Conservation (phyloP, 2,329 filamentous ascomycete genomes). For the Periconia digitata region DNA sequence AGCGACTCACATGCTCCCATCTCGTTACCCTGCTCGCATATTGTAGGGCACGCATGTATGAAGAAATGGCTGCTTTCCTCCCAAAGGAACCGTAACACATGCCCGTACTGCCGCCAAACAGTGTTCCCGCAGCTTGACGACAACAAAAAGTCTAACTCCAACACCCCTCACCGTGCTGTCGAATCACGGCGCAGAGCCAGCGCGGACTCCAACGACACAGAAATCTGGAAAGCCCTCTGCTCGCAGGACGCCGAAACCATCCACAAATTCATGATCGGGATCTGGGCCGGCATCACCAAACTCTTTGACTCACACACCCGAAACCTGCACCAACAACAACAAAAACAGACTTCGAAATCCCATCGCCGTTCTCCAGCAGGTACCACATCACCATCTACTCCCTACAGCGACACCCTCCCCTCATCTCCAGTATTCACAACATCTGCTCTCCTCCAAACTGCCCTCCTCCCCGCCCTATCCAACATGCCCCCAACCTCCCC, state of each 20-base stretch:
- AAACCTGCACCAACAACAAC: slow-evolving; percentile 3
- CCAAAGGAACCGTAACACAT: slow-evolving; percentile 25
- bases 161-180: neutral
- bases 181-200: neutral
- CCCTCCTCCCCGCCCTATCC: slow-evolving; percentile 24
- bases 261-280: slow-evolving; percentile 17
- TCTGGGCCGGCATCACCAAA: slow-evolving; percentile 15
- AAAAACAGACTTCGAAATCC: neutral
- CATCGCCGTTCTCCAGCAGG: neutral
- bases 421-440: slow-evolving; percentile 19
- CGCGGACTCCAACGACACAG: slow-evolving; percentile 21
- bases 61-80: slow-evolving; percentile 28
- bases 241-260: slow-evolving; percentile 22
- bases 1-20: slow-evolving; percentile 27
- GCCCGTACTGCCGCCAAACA: slow-evolving; percentile 29
- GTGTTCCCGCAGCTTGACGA: slow-evolving; percentile 10
- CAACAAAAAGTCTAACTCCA: neutral
- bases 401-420: neutral
- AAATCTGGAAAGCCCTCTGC: slow-evolving; percentile 30
- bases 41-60: slow-evolving; percentile 35
- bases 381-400: neutral
- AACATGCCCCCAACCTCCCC: slow-evolving; percentile 7
- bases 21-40: slow-evolving; percentile 33
- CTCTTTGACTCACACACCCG: neutral
- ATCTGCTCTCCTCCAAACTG: slow-evolving; percentile 15